Base-by-base conservation (phyloP, 257 asterid species). In the Leptodermis oblonga region DNA sequence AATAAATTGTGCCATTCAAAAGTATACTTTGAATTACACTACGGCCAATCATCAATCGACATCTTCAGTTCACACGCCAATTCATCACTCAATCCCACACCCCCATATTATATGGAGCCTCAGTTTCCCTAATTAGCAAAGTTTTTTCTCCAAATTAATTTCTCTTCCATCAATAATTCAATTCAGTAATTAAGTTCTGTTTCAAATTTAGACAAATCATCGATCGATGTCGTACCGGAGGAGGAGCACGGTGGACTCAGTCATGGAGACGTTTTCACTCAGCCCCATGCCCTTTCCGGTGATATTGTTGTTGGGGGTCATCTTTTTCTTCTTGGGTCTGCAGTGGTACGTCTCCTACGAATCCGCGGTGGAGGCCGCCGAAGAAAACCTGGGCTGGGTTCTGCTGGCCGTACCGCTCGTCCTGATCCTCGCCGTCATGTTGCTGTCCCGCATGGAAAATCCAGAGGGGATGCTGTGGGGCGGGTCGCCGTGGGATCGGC, bases 291-390 rank as follows among this genome's bases (percentile, higher is more conserved):
- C 99, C 0, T 90, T 82, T 43, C 97, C 95, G 10, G 97, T 93
- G 0, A 84, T 88, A 0, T 83, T 88, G 7, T 14, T 90, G 77
- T n/a, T 90, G 54, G 88, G 79, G 49, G 87, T 93, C 9, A 67
- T 90, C 67, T 86, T 70, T 66, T 23, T 87, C 79, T 88, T 93
- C 75, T 95, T 93, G 58, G 92, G 91, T 49, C 72, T 93, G 49
- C 90, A 88, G 69, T 90, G 90, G 94, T 90, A 87, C 81, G 86
- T 90, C 18, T 84, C 97, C 0, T 86, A 77, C 82, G 95, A 90
- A 18, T 80, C 80, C 12, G 80, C 79, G 41, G 89, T 90, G 22
- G 98, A 93, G 72, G 62, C 95, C 55, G 70, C 97, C 0, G 90
- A 88, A 79, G 92, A 82, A 65, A 71, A 70, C 83, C 78, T 90